Evolutionary conservation across 768 basidiomycete species (phyloP), one percentile per base, ranked within the genome.

Genomic region (Brasilioporus rufonigricans): DNA sequence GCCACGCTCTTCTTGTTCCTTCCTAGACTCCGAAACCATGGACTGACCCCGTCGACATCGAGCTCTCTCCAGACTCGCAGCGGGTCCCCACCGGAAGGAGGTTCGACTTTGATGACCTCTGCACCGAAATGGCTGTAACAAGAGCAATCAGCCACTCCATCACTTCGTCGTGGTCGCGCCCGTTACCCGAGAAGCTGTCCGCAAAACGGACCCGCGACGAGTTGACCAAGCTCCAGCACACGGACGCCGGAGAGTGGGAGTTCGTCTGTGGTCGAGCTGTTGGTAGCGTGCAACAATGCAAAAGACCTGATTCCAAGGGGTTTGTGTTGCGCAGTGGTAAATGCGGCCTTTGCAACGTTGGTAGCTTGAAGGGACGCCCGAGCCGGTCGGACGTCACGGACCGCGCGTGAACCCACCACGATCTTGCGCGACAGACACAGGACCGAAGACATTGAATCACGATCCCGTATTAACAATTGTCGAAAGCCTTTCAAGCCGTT

Each of bases 1-100:
- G 81, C 81, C 19, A 87, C 79, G 53, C 85, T 87, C 70, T 85
- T 88, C 75, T 89, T 89, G 68, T 89, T 87, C 48, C 87, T 73
- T 10, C 73, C 86, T 24, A 88, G 77, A 58, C 86, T 86, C 41
- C 86, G 73, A 67, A 86, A 89, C 87, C 87, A 88, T 0, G 85
- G 86, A 58, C 86, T 86, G 1, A 82, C 81, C 1, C 86, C 85
- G 58, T 88, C 86, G 0, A 80, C 74, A 57, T 89, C 87, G 23
- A 86, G 75, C 58, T 88, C 87, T 48, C 87, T 72, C 85, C 85
- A 87, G 2, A 85, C 81, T 5, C 87, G 82, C 24, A 88, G 69
- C 7, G 86, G 85, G 58, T 89, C 86, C 5, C 87, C 87, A 11
- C 68, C 71, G 11, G 73, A 74, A 1, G 86, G 86, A 0, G 85